These are phyloP conservation scores for Chrysosporium queenslandicum DNA, from an alignment of 2,329 filamentous ascomycete genomes.

Conservation along the genomic window DNA sequence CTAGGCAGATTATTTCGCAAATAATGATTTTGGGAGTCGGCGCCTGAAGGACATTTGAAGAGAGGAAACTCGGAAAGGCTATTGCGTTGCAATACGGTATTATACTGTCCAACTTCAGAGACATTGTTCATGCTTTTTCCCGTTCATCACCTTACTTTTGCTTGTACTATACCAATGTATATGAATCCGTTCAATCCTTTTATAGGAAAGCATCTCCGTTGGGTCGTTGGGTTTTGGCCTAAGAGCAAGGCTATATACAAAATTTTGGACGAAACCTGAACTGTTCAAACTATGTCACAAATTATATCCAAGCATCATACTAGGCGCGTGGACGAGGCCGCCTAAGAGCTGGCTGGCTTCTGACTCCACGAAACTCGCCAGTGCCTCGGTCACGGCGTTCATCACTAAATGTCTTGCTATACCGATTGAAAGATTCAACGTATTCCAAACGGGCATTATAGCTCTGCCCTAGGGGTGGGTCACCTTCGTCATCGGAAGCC, in stretches of 20 bases:
- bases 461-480: conserved; percentile 10
- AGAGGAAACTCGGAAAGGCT: background rate
- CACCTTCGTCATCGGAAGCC: conserved; percentile 15
- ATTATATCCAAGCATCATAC: background rate
- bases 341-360: background rate
- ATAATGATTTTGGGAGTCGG: background rate
- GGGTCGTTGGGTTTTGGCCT: too few species aligned
- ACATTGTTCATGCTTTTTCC: background rate
- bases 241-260: background rate
- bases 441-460: conserved; percentile 15
- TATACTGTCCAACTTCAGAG: background rate
- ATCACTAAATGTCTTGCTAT: background rate
- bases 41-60: background rate
- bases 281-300: background rate
- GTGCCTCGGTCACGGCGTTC: background rate
- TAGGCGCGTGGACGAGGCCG: background rate
- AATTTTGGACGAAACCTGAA: background rate
- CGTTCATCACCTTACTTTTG: background rate
- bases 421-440: conserved; percentile 6
- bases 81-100: background rate
- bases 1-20: background rate
- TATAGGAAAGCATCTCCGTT: too few species aligned
- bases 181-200: conserved; percentile 2
- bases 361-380: background rate
- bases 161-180: conserved; percentile 11